Percentiles rank a stretch among this genome's conserved stretches.
These are phyloP conservation scores for Tolypocladium inflatum DNA, from an alignment of 2,329 filamentous ascomycete genomes.

Conservation along the genomic window DNA sequence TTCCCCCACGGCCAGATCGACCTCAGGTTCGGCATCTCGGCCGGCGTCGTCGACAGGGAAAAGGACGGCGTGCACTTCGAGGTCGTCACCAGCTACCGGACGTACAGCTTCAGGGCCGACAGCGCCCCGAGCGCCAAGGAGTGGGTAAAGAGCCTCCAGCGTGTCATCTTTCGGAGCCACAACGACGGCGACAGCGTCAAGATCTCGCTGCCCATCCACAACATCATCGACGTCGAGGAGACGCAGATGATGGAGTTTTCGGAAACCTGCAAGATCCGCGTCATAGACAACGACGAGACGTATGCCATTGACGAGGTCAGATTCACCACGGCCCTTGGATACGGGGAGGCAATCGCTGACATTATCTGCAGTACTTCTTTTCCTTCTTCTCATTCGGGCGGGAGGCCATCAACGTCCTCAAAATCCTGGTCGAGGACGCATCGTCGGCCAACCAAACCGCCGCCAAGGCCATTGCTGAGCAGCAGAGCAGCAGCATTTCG, in stretches of 20 bases:
- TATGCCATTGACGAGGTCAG: constrained; percentile 87
- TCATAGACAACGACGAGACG: constrained; percentile 88
- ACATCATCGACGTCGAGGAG: constrained; percentile 87
- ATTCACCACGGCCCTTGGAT: background rate
- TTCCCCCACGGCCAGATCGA: constrained; percentile 90
- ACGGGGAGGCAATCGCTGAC: background rate
- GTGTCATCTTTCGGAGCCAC: constrained; percentile 90
- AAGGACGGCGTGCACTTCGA: constrained; percentile 71
- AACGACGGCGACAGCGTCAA: constrained; percentile 97
- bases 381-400: constrained; percentile 84
- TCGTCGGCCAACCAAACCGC: constrained; percentile 27
- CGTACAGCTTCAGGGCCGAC: constrained; percentile 82
- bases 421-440: constrained; percentile 59
- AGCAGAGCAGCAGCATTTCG: constrained; percentile 5
- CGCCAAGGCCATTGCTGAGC: constrained; percentile 10
- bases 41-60: constrained; percentile 66
- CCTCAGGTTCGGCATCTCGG: constrained; percentile 82
- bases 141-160: constrained; percentile 90
- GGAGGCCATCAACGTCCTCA: constrained; percentile 73
- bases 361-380: constrained; percentile 70
- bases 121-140: constrained; percentile 82
- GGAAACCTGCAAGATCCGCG: constrained; percentile 86
- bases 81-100: constrained; percentile 72
- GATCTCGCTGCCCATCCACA: constrained; percentile 80
- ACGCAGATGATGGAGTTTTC: constrained; percentile 85